Evolutionary conservation across 202 grass and related monocot genomes (phyloP), one percentile per base, ranked within the genome.

Genomic region (Bolboschoenoplectus hybrid): DNA sequence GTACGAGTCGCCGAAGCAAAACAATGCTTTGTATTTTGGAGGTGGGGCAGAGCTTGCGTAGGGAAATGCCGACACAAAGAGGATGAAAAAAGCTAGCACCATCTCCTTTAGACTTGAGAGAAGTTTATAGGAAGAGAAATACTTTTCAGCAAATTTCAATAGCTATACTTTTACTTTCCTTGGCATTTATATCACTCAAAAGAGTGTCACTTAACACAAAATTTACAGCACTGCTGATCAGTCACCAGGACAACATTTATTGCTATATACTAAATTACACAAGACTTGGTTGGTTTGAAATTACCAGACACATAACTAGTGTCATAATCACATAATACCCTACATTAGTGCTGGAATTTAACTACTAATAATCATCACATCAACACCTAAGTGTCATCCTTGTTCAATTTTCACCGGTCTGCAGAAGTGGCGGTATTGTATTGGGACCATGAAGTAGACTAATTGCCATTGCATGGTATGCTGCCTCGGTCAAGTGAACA

Each of bases 401-500:
- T 13, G 1, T 83, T 80, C 55, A 83, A 67, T 83, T 67, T 47
- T 68, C 13, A 17, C 20, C 20, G 7, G 19, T 74, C 52, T 58
- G 1, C 53, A 53, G 56, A 3, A 97, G 88, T 64, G 88, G 88
- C 2, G 94, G 94, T 56, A 63, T 90, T 13, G 83, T 94, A 89
- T 92, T 93, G 19, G 90, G 90, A 9, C 91, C 91, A 2, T 88
- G 61, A 86, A 97, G 91, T 61, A 94, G 85, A 86, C 84, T 91
- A 52, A 67, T 75, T 71, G 94, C 90, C 69, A 97, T 94, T 73
- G 90, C 86, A 74, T 75, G 94, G 85, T 97, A 97, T 36, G 90
- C 94, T 5, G 92, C 90, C 88, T 97, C 92, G 5, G 94, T 97
- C 38, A 97, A 86, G 84, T 97, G 94, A 51, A 97, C 85, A 78